Percentiles rank a stretch among this genome's conserved stretches.
Conservation (phyloP, 257 asterid species). For the Solanum chilense region DNA sequence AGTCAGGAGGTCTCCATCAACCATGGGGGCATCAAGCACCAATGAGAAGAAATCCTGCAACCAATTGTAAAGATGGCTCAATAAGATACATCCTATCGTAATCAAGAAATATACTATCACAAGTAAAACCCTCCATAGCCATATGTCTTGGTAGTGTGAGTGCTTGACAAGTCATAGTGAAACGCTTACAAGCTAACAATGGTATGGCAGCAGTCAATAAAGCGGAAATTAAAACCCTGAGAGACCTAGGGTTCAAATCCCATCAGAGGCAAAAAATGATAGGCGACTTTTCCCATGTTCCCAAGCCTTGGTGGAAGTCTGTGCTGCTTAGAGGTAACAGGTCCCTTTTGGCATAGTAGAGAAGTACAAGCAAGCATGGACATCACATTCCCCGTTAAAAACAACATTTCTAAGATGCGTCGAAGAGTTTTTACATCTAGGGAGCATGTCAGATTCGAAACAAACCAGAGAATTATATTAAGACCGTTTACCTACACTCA, state of each 20-base stretch:
- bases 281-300: neutral
- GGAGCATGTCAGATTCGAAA: neutral
- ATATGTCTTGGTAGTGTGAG: neutral
- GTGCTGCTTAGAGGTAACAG: neutral
- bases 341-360: neutral
- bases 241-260: neutral
- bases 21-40: constrained; percentile 76
- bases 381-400: neutral
- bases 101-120: neutral
- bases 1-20: constrained; percentile 88
- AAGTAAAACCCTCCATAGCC: neutral
- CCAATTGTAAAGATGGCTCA: neutral
- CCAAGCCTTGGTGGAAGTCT: neutral
- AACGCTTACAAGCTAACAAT: neutral
- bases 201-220: neutral
- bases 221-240: neutral
- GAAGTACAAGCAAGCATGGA: neutral
- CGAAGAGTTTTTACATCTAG: neutral
- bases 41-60: constrained; percentile 82
- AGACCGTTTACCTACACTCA: neutral
- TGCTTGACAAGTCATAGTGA: neutral
- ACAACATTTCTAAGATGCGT: neutral
- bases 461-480: neutral
- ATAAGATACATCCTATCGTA: neutral
- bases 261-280: neutral